Evolutionary conservation across 2,329 filamentous ascomycete species (phyloP), one percentile per base, ranked within the genome.

Genomic region (Trichoderma sp.): DNA sequence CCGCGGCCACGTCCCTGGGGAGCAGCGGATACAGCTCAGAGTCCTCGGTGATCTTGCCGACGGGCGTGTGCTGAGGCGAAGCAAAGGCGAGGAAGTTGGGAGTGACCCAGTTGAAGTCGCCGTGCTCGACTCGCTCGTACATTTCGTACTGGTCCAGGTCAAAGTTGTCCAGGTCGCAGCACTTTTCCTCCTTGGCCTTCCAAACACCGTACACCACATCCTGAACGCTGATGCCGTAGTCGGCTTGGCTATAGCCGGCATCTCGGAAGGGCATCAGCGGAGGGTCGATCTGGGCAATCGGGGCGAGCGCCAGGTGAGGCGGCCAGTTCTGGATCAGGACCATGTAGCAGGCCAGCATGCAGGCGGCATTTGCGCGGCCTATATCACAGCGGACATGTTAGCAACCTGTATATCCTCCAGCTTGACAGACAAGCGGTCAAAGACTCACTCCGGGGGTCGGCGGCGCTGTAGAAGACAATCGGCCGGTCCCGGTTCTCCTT

Each of bases 91-190:
- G 85, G 80, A 99, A 99, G 74, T 93, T 83, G 9, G 94, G 93
- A 6, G 93, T 96, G 66, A 99, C 86, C 95, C 95, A 99, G 85
- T 99, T 99, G 89, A 99, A 99, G 80, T 99, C 95, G 68, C 95
- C 95, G 82, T 97, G 93, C 76, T 99, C 95, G 21, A 99, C 95
- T 66, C 95, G 87, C 80, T 99, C 95, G 72, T 87, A 99, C 75
- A 87, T 90, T 80, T 99, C 95, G 76, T 99, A 99, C 86, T 97
- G 92, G 79, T 97, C 93, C 21, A 99, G 85, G 73, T 94, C 93
- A 75, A 99, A 99, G 75, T 95, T 92, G 75, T 96, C 93, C 66
- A 99, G 82, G 63, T 91, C 91, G 74, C 93, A 96, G 72, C 96
- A 89, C 55, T 90, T 90, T 78, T 97, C 92, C 75, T 99, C 95